Base-by-base conservation (phyloP, 345 rosid genomes). In the Citrus mangshanensis region DNA sequence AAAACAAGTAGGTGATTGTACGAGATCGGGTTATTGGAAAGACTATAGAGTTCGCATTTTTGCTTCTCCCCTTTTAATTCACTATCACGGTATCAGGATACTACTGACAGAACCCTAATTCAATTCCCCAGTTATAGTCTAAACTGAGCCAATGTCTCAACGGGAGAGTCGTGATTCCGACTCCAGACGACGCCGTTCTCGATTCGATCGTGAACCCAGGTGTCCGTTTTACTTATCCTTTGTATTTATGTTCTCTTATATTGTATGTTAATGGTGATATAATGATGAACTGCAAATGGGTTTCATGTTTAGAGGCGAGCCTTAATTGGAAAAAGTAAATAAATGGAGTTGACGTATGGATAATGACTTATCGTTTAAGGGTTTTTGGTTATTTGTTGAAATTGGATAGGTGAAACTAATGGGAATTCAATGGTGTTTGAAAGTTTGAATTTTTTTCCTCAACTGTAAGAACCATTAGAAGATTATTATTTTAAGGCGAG, bases 141-240 rank as follows among this genome's bases (percentile, higher is more conserved):
- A 19, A 18, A 54, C 7, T 54, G 19, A 18, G 58, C 58, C 58
- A 68, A 89, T 90, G 93, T 85, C 95, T 32, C 87, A 91, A 70
- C 84, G 91, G 54, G 90, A 83, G 63, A 85, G 79, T 75, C 86
- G 88, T 56, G 94, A 89, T 58, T 86, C 89, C 25, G 93, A 88
- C 69, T 63, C 86, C 60, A 88, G 80, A 79, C 88, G 91, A 42
- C 86, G 81, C 46, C 89, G 88, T 63, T 89, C 91, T 18, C 81
- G 84, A 70, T 28, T 87, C 64, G 93, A 90, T 84, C 81, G 89
- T 38, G 93, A 88, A 73, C 83, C 91, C 85, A 88, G 94, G 94
- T 92, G 66, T n/a, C 14, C 46, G 3, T 72, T 12, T 75, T 25
- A 72, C 19, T 56, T 62, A 59, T 28, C 40, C 30, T 61, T 4